Evolutionary conservation across 495 filamentous ascomycete species (phyloP).

Genomic region (Tuber calosporum): DNA sequence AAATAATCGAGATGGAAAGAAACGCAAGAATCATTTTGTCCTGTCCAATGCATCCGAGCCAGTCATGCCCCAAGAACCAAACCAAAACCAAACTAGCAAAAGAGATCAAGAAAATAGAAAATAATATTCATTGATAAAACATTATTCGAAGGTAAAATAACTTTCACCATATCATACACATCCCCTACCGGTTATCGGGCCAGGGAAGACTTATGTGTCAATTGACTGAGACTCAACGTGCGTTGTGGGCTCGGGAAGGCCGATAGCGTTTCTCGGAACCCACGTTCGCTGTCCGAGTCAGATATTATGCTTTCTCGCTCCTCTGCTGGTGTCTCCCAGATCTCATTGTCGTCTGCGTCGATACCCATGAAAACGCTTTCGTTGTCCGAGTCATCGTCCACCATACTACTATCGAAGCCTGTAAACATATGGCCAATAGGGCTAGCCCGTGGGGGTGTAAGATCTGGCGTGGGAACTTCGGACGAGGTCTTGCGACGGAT

Average conservation of each 20-base stretch:
- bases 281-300: constrained; percentile 28
- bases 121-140: constrained; percentile 26
- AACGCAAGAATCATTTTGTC: not conserved
- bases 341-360: constrained; percentile 36
- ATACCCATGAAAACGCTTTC: constrained; percentile 25
- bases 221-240: constrained; percentile 38
- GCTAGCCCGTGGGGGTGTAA: constrained; percentile 33
- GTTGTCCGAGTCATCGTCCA: constrained; percentile 21
- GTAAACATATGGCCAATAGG: constrained; percentile 30
- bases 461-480: constrained; percentile 40
- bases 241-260: constrained; percentile 30
- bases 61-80: constrained; percentile 28
- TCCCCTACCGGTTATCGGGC: constrained; percentile 12
- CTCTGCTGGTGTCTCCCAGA: constrained; percentile 38
- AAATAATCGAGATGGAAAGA: not conserved
- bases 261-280: constrained; percentile 32
- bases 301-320: constrained; percentile 27
- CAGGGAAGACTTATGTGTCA: constrained; percentile 39
- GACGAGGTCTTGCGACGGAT: constrained; percentile 38
- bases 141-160: constrained; percentile 28
- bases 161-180: constrained; percentile 31
- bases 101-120: constrained; percentile 4
- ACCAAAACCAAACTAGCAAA: constrained; percentile 28
- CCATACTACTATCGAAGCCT: constrained; percentile 28
- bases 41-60: constrained; percentile 24